Percentiles rank a stretch among this genome's conserved stretches.
These are phyloP conservation scores for Trebouxia sp. DNA, from an alignment of 139 green algal species.

Conservation along the genomic window DNA sequence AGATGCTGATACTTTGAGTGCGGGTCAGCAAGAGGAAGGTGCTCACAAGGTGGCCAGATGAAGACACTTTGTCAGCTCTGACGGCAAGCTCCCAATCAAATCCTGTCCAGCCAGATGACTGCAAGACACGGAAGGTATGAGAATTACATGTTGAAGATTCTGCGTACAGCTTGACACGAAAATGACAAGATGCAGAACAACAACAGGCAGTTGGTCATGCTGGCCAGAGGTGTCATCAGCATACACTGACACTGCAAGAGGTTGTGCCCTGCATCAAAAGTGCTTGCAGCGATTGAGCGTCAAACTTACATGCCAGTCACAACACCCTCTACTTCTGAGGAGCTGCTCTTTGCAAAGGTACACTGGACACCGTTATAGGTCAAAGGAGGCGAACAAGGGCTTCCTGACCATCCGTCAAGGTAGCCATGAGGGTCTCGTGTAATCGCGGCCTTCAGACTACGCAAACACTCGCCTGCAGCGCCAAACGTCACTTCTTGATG, in stretches of 20 bases:
- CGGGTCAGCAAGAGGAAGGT: too few species aligned
- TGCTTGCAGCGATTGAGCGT: too few species aligned
- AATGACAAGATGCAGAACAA: too few species aligned
- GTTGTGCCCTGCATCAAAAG: too few species aligned
- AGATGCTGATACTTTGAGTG: too few species aligned
- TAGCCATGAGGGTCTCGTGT: not conserved
- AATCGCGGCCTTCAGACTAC: not conserved
- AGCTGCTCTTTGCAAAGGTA: not conserved
- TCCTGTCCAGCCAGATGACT: not conserved
- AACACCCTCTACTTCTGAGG: not conserved
- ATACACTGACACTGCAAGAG: too few species aligned
- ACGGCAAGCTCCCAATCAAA: not conserved
- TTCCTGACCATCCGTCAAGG: not conserved
- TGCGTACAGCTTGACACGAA: too few species aligned
- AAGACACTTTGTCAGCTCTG: not conserved
- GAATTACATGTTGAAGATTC: too few species aligned
- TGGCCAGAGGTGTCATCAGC: too few species aligned
- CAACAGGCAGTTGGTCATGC: too few species aligned
- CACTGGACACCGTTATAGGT: not conserved
- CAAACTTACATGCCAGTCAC: constrained; percentile 16
- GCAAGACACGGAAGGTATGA: too few species aligned
- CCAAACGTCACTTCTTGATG: not conserved
- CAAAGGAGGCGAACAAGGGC: not conserved
- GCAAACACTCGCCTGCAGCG: not conserved
- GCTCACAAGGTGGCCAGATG: not conserved